phyloP scores from a whole-genome alignment of 495 filamentous ascomycete species.

The Jackrogersella minutella region DNA sequence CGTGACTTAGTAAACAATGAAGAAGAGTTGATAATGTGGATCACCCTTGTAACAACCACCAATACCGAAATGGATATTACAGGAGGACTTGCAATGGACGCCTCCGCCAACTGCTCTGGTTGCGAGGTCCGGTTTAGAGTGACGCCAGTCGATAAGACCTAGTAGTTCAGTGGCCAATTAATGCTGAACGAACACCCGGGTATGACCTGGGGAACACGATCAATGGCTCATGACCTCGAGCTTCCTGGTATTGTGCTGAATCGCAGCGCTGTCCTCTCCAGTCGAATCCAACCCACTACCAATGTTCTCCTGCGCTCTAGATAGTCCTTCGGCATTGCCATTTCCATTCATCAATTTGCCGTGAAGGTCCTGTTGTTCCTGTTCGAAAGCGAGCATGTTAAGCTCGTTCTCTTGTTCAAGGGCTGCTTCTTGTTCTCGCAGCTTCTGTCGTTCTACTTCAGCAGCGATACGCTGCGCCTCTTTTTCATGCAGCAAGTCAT shows the following conservation, averaged over 20 bases:
- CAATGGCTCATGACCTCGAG: conserved; percentile 48
- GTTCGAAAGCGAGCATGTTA: conserved; percentile 46
- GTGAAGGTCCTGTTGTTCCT: conserved; percentile 24
- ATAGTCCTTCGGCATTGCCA: conserved; percentile 4
- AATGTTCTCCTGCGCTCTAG: conserved; percentile 6
- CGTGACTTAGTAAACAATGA: not conserved
- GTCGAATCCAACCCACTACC: conserved; percentile 6
- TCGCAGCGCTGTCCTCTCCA: conserved; percentile 3
- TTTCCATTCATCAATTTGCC: conserved; percentile 33
- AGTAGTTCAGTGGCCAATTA: not conserved
- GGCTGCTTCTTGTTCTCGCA: conserved; percentile 43
- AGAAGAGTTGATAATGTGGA: not conserved
- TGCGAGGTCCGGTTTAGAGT: not conserved
- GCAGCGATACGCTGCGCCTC: conserved; percentile 53
- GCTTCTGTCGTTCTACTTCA: conserved; percentile 46
- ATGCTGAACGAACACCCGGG: not conserved
- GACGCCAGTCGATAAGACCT: not conserved
- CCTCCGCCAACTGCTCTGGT: not conserved
- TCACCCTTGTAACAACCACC: not conserved
- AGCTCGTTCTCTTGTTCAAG: conserved; percentile 45
- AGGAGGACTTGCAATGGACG: not conserved
- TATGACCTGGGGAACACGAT: not conserved
- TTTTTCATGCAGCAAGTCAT: conserved; percentile 48
- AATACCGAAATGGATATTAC: not conserved
- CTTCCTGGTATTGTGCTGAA: conserved; percentile 32